Conservation (phyloP, 1,284 basidiomycete genomes). For the Trichosporon inkin region DNA sequence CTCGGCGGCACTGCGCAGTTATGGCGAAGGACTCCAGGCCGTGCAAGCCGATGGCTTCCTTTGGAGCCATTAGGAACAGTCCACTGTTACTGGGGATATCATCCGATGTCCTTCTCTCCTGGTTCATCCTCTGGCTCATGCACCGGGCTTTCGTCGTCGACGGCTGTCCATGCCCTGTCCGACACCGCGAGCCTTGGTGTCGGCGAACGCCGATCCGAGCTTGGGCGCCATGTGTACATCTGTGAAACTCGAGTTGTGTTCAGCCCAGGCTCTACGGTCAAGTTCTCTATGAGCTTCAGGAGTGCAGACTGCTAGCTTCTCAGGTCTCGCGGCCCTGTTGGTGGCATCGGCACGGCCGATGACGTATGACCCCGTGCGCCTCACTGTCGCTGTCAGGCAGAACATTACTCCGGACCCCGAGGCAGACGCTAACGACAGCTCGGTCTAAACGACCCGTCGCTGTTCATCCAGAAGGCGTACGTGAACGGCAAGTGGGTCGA, state of each 20-base stretch:
- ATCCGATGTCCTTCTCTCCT: no score
- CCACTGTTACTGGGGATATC: no score
- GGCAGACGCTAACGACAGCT: slow-evolving; percentile 28
- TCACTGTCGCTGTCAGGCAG: not conserved
- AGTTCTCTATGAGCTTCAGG: not conserved
- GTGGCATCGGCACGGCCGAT: not conserved
- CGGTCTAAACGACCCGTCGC: slow-evolving; percentile 64
- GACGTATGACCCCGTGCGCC: not conserved
- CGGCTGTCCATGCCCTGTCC: no score
- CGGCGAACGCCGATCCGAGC: no score
- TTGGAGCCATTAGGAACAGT: no score
- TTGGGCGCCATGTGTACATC: no score
- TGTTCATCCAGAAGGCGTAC: slow-evolving; percentile 70
- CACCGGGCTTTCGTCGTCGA: no score
- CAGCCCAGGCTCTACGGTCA: not conserved
- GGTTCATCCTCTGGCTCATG: no score
- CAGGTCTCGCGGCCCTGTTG: not conserved
- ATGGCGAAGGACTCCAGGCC: no score
- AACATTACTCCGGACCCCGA: not conserved
- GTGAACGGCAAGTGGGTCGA: slow-evolving; percentile 80
- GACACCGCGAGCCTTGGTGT: no score
- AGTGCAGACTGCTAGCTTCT: not conserved
- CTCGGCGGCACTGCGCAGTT: no score
- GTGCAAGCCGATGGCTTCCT: no score
- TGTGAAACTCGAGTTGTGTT: not conserved